Base-by-base conservation (phyloP, 2,329 filamentous ascomycete species). In the Dendrostoma leiphaemia region DNA sequence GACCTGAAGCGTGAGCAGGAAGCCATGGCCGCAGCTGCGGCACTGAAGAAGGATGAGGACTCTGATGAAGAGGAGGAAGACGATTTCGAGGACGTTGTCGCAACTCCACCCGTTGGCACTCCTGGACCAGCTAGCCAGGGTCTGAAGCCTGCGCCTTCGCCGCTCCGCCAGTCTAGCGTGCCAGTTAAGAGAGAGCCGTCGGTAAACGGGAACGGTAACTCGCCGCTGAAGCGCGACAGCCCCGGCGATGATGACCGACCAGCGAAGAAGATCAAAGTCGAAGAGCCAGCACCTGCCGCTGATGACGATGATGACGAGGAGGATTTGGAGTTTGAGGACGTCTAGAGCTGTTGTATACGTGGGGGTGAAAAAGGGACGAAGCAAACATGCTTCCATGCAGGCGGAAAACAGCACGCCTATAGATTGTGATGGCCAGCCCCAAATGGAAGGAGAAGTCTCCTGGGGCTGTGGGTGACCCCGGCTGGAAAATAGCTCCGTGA, bases 241-340 rank as follows among this genome's bases (percentile, higher is more conserved):
- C 54, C 57, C 6, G 57, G 62, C 37, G 61, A 66, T 1, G 79
- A 79, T 54, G 74, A 73, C 21, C 69, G 74, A 35, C 74, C 79
- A 12, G 69, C 75, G 9, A 90, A 90, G 72, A 81, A 81, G 58
- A 75, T 83, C 41, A 86, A 84, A 67, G 66, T 86, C 17, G 84
- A 86, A 50, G 68, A 74, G 57, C 69, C 59, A 4, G 17, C 44
- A 15, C 28, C 44, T 23, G 56, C 47, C 7, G 48, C 56, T 24
- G 61, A 53, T 15, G 60, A 62, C n/a, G 65, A 78, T 12, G 76
- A 75, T 26, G 74, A 75, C 31, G 79, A 82, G 23, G 78, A 81
- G 28, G 79, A 78, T 24, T 65, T 84, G 58, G 81, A 83, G 61
- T 84, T 84, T 66, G 81, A 83, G 62, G 81, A 84, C 63, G 80